Evolutionary conservation across 495 filamentous ascomycete genomes (phyloP).

Genomic region (Neurospora sp.): DNA sequence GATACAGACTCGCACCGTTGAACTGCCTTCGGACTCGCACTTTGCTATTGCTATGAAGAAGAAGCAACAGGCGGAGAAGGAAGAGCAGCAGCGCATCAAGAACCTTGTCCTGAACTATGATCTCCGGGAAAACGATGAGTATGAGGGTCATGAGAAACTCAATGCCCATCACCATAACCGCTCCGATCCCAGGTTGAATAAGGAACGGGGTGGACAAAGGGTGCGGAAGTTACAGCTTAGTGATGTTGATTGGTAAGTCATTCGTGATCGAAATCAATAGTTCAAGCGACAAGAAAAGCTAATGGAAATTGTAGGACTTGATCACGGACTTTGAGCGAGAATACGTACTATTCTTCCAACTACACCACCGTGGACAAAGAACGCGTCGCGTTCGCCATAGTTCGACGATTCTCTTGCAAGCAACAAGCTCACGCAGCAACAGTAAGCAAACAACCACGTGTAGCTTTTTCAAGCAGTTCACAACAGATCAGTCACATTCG

Average conservation of each 20-base stretch:
- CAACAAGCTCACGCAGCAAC: neutral
- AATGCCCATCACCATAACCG: constrained; percentile 36
- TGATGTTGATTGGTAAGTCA: constrained; percentile 89
- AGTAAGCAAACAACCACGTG: neutral
- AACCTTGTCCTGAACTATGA: constrained; percentile 95
- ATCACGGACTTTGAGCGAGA: neutral
- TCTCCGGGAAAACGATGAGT: constrained; percentile 64
- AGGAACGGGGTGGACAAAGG: constrained; percentile 67
- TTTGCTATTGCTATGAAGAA: constrained; percentile 94
- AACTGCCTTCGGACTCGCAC: constrained; percentile 85
- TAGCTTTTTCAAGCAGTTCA: neutral
- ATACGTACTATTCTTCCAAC: neutral
- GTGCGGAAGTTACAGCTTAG: constrained; percentile 87
- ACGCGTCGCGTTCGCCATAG: neutral
- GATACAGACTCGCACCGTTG: constrained; percentile 78
- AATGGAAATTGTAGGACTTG: constrained; percentile 5
- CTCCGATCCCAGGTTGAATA: constrained; percentile 55
- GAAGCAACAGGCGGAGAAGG: constrained; percentile 87
- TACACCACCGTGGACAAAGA: neutral
- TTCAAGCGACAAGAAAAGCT: neutral
- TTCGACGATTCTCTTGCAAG: neutral
- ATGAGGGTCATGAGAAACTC: constrained; percentile 42
- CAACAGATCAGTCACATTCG: neutral
- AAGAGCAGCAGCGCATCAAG: constrained; percentile 97
- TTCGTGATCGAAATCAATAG: neutral